These are phyloP conservation scores for Artemisia annua DNA, from an alignment of 129 eudicot genomes.

Conservation along the genomic window DNA sequence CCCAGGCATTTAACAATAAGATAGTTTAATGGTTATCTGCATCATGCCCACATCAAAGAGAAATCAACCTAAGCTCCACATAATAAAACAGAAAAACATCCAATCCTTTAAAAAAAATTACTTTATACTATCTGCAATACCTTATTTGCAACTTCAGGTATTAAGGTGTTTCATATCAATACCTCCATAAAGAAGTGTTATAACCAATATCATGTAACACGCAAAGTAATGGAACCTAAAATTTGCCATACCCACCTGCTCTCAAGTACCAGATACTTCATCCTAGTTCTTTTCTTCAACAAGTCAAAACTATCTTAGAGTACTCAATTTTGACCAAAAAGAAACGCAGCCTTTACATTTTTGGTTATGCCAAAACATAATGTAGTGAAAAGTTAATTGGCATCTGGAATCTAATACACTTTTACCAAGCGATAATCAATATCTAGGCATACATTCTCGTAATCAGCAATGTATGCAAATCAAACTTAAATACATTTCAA, in stretches of 20 bases:
- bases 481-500: background rate
- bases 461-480: background rate
- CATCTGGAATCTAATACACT: background rate
- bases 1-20: too few relatives aligned
- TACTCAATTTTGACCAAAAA: background rate
- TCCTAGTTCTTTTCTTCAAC: background rate
- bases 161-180: too few relatives aligned
- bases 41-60: too few relatives aligned
- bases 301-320: background rate
- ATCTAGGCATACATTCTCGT: background rate
- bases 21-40: too few relatives aligned
- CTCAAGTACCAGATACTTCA: background rate
- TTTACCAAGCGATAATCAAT: background rate
- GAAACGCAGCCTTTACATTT: background rate
- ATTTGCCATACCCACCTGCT: background rate
- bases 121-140: too few relatives aligned
- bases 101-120: too few relatives aligned
- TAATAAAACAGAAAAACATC: too few relatives aligned
- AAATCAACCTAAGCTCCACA: too few relatives aligned
- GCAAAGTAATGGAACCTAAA: background rate
- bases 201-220: background rate
- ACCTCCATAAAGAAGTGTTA: too few relatives aligned
- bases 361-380: background rate
- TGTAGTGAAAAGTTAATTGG: background rate
- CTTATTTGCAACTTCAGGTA: too few relatives aligned